Conservation (phyloP, 768 basidiomycete genomes). For the Lentinula detonsa region DNA sequence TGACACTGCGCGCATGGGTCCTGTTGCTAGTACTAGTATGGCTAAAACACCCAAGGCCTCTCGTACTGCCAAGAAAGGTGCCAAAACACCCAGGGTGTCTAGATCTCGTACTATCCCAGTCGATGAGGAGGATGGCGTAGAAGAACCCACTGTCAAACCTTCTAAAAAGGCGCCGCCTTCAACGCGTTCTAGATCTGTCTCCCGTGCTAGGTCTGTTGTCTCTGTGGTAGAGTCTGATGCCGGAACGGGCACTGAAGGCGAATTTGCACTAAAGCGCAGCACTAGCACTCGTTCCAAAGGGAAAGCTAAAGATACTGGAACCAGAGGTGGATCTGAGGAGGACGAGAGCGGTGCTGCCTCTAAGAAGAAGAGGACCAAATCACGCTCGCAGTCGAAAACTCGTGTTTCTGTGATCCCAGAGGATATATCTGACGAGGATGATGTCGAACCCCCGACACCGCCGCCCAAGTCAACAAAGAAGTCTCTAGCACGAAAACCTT, state of each 20-base stretch:
- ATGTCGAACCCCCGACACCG: background rate
- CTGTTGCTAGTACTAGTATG: conserved; percentile 5
- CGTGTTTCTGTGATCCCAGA: conserved; percentile 6
- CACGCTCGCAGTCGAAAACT: conserved; percentile 7
- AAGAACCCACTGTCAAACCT: conserved; percentile 9
- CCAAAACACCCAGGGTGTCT: conserved; percentile 9
- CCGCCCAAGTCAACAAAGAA: conserved; percentile 3
- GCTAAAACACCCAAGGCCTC: conserved; percentile 17
- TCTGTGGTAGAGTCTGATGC: conserved; percentile 8
- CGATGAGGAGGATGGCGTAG: conserved; percentile 3
- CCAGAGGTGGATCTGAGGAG: background rate
- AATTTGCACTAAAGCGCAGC: background rate
- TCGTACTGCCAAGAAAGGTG: conserved; percentile 21
- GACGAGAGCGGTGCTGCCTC: conserved; percentile 4
- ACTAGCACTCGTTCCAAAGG: conserved; percentile 9
- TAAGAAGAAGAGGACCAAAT: conserved; percentile 1
- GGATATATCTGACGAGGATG: conserved; percentile 2
- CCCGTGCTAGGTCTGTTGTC: background rate
- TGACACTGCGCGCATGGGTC: conserved; percentile 6
- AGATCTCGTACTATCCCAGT: background rate
- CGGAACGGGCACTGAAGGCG: conserved; percentile 7
- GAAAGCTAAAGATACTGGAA: conserved; percentile 2
- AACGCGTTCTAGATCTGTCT: conserved; percentile 7
- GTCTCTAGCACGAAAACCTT: conserved; percentile 5
- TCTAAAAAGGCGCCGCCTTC: conserved; percentile 9